phyloP scores from a whole-genome alignment of 1,284 basidiomycete genomes.

The Malassezia equina region DNA sequence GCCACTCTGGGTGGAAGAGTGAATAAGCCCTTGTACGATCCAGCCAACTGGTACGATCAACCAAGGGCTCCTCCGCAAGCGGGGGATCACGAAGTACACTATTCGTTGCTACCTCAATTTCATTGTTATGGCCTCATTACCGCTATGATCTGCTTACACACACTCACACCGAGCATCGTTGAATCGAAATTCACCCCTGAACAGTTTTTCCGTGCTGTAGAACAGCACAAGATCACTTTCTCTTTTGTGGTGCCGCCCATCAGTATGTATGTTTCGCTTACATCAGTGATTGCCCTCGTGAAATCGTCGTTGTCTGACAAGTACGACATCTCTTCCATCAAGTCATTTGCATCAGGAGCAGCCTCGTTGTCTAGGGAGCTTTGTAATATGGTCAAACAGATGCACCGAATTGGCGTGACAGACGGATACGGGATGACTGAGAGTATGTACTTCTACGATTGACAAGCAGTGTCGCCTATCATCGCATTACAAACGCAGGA shows the following conservation, averaged over 20 bases:
- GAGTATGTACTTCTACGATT: slow-evolving; percentile 9
- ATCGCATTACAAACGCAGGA: slow-evolving; percentile 34
- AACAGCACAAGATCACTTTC: slow-evolving; percentile 36
- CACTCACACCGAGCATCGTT: slow-evolving; percentile 34
- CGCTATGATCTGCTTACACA: slow-evolving; percentile 37
- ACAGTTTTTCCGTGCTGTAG: slow-evolving; percentile 30
- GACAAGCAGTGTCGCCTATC: slow-evolving; percentile 30
- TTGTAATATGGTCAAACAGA: slow-evolving; percentile 24
- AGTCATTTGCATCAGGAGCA: slow-evolving; percentile 38
- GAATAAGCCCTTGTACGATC: slow-evolving; percentile 34
- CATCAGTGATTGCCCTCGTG: slow-evolving; percentile 33
- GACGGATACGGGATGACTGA: slow-evolving; percentile 47
- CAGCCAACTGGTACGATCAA: slow-evolving; percentile 27
- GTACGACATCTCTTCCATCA: slow-evolving; percentile 35
- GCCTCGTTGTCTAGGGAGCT: slow-evolving; percentile 34
- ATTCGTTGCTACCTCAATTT: slow-evolving; percentile 41
- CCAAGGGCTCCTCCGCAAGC: slow-evolving; percentile 18
- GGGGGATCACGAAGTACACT: slow-evolving; percentile 33
- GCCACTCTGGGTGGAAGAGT: slow-evolving; percentile 35
- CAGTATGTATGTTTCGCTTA: slow-evolving; percentile 1
- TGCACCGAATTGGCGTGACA: slow-evolving; percentile 31
- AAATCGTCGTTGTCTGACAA: slow-evolving; percentile 30
- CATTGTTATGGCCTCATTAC: slow-evolving; percentile 46
- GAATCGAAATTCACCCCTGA: slow-evolving; percentile 35
- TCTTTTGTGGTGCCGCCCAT: slow-evolving; percentile 45